phyloP scores from a whole-genome alignment of 495 filamentous ascomycete species.

The Hyphodiscus hymeniophilus region DNA sequence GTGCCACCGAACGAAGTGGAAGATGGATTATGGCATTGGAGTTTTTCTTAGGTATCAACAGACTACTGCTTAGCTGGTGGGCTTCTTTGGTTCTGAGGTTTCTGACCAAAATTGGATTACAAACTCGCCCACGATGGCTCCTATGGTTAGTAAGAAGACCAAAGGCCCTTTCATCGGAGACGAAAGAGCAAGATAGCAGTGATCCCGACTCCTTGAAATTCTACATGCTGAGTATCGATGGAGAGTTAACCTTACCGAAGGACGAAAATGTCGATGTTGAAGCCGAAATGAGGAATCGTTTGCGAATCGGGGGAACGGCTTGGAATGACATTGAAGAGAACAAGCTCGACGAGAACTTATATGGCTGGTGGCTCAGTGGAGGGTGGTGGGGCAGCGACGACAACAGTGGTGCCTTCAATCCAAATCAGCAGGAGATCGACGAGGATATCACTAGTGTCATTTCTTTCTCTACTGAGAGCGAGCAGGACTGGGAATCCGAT shows the following conservation, averaged over 20 bases:
- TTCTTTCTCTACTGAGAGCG: constrained; percentile 42
- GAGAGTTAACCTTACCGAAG: constrained; percentile 46
- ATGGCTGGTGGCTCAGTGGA: constrained; percentile 69
- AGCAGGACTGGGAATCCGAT: constrained; percentile 30
- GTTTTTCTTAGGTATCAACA: constrained; percentile 64
- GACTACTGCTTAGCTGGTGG: constrained; percentile 52
- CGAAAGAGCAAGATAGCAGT: constrained; percentile 19
- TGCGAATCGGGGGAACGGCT: constrained; percentile 15
- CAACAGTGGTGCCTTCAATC: constrained; percentile 60
- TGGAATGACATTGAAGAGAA: constrained; percentile 42
- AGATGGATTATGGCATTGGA: constrained; percentile 66
- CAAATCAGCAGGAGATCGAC: constrained; percentile 36
- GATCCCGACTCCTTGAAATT: constrained; percentile 41
- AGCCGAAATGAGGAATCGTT: constrained; percentile 54
- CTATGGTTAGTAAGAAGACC: constrained; percentile 39
- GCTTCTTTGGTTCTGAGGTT: constrained; percentile 44
- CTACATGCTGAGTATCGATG: constrained; percentile 49
- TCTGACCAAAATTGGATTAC: constrained; percentile 54
- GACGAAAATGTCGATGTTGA: constrained; percentile 70
- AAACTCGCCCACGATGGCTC: constrained; percentile 54
- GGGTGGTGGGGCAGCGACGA: constrained; percentile 81
- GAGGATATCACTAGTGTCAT: constrained; percentile 76
- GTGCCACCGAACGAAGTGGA: constrained; percentile 61
- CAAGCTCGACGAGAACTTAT: constrained; percentile 64
- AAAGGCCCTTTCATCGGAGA: constrained; percentile 21